A percentile compares a stretch with the other conserved stretches of the same genome.
phyloP scores from a whole-genome alignment of 176 grass and related monocot species.

The Paspalum vaginatum region DNA sequence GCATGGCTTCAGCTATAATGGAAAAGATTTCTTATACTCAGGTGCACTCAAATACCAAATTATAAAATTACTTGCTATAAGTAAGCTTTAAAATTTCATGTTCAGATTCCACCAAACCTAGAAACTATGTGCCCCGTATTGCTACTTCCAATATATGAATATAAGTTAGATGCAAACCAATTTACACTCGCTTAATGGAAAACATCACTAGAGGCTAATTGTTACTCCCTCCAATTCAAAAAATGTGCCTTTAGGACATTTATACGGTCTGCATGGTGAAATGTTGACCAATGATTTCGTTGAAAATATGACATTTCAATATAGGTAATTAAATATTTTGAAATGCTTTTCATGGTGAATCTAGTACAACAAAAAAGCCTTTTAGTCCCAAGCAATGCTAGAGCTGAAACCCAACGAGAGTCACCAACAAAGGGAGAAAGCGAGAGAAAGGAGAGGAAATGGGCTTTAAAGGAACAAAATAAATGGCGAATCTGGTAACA shows the following conservation, averaged over 20 bases:
- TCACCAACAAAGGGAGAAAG: too few species aligned
- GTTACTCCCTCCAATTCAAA: background rate
- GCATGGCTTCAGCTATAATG: slow-evolving; percentile 93
- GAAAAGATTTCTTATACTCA: slow-evolving; percentile 96
- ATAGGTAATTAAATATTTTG: too few species aligned
- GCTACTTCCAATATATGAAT: too few species aligned
- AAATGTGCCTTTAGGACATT: background rate
- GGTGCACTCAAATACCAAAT: slow-evolving; percentile 48
- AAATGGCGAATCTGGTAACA: too few species aligned
- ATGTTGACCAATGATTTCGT: background rate
- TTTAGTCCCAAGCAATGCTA: too few species aligned
- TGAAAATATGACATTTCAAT: background rate
- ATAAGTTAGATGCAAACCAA: slow-evolving; percentile 3
- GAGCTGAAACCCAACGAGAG: too few species aligned
- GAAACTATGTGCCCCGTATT: background rate
- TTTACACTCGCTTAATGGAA: slow-evolving; percentile 7
- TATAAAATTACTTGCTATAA: slow-evolving; percentile 19
- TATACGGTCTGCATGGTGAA: background rate
- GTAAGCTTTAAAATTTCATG: slow-evolving; percentile 12
- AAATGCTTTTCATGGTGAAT: too few species aligned
- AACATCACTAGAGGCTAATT: background rate
- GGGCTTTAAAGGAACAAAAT: too few species aligned
- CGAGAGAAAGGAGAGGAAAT: too few species aligned
- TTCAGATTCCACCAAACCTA: slow-evolving; percentile 5
- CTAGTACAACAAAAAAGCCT: background rate